phyloP scores from a whole-genome alignment of 345 rosid species.

The Rhizophora mangle region DNA sequence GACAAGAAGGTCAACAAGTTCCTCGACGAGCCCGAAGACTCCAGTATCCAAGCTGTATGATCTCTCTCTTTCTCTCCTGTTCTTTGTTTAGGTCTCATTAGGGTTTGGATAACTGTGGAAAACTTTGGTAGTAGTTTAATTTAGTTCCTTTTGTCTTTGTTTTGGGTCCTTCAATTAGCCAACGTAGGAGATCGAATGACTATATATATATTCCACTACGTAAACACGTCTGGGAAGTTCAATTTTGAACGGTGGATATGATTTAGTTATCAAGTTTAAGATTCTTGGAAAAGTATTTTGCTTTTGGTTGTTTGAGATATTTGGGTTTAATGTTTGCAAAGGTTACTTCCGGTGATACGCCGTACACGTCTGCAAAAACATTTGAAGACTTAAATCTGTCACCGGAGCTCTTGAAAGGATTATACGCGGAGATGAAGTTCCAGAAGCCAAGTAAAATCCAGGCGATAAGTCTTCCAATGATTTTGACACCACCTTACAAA shows the following conservation, averaged over 20 bases:
- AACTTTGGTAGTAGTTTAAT: no score
- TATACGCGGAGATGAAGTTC: slow-evolving; percentile 90
- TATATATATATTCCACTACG: no score
- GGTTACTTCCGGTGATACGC: slow-evolving; percentile 81
- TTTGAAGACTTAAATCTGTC: slow-evolving; percentile 85
- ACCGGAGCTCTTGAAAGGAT: slow-evolving; percentile 74
- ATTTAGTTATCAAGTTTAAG: neutral
- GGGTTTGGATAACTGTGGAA: no score
- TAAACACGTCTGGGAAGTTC: no score
- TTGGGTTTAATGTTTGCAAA: slow-evolving; percentile 15
- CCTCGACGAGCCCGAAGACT: slow-evolving; percentile 84
- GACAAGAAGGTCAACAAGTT: slow-evolving; percentile 45
- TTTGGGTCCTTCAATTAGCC: no score
- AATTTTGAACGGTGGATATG: neutral
- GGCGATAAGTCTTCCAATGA: slow-evolving; percentile 91
- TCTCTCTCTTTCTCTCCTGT: neutral
- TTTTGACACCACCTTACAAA: slow-evolving; percentile 76
- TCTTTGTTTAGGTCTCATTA: neutral
- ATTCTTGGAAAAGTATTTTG: neutral
- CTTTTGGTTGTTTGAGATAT: neutral
- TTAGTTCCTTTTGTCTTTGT: no score
- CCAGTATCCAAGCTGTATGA: slow-evolving; percentile 71
- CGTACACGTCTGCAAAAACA: slow-evolving; percentile 66
- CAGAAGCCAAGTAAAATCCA: slow-evolving; percentile 95
- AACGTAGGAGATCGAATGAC: no score